Evolutionary conservation across 108 stramenopile genomes (phyloP).

Genomic region (Nannochloropsis oceanica): DNA sequence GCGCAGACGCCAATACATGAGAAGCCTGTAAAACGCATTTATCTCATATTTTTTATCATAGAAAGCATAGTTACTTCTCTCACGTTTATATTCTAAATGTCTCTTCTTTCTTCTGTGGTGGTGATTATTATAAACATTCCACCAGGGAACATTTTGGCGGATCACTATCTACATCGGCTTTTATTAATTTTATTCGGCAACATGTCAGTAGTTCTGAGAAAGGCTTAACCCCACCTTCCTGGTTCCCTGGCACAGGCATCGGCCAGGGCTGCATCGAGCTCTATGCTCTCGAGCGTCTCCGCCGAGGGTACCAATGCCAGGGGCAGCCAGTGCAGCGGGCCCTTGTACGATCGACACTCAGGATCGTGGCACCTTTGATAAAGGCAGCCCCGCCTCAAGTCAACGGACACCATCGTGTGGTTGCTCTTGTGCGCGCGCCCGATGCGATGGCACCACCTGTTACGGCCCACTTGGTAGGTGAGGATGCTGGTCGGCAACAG

Average conservation of each 20-base stretch:
- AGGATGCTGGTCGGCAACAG: not conserved
- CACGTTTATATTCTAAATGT: no score
- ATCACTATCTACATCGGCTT: no score
- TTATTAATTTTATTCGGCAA: no score
- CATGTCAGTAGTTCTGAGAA: no score
- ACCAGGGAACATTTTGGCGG: no score
- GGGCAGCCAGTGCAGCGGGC: not conserved
- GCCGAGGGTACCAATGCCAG: not conserved
- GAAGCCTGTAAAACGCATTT: no score
- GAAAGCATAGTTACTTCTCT: no score
- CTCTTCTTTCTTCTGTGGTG: no score
- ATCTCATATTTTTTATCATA: no score
- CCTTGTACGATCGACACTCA: not conserved
- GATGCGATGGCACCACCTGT: slow-evolving; percentile 20
- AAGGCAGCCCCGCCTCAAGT: not conserved
- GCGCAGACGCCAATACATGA: no score
- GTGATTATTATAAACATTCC: no score
- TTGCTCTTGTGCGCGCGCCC: slow-evolving; percentile 27
- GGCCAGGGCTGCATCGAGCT: not conserved
- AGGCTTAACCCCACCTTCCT: not conserved
- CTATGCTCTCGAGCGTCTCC: not conserved
- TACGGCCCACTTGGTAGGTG: slow-evolving; percentile 8
- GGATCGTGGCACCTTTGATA: not conserved
- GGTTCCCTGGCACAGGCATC: not conserved
- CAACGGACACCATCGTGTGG: slow-evolving; percentile 4